phyloP scores from a whole-genome alignment of 495 filamentous ascomycete genomes.

The Neurospora sp. region DNA sequence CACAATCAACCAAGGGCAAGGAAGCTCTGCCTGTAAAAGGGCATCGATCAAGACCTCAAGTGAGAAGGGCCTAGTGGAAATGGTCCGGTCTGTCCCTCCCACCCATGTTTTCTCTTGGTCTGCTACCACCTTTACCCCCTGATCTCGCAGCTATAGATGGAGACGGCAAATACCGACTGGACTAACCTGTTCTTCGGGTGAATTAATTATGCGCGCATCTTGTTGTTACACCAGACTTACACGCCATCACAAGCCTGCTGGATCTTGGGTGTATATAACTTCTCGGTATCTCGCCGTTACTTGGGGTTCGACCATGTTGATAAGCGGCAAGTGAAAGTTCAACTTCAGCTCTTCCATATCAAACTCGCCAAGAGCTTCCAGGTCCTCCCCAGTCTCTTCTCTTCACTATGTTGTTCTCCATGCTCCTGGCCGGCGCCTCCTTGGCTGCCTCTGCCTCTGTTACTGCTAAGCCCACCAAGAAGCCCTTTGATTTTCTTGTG shows the following conservation, averaged over 20 bases:
- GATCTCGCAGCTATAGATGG: not conserved
- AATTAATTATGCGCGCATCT: not conserved
- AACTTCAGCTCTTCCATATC: not conserved
- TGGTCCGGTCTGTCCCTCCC: not conserved
- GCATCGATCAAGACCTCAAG: not conserved
- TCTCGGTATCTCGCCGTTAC: not conserved
- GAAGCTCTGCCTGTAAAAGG: not conserved
- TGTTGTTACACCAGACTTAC: not conserved
- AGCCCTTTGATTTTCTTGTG: conserved; percentile 22
- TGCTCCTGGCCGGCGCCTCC: conserved; percentile 16
- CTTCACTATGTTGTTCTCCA: conserved; percentile 14
- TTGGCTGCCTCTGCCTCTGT: conserved; percentile 3
- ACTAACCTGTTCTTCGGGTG: not conserved
- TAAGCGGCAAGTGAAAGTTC: not conserved
- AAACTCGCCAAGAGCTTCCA: not conserved
- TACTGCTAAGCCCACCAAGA: not conserved
- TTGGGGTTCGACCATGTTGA: not conserved
- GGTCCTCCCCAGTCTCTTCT: not conserved
- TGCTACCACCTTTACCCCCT: not conserved
- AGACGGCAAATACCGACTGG: not conserved
- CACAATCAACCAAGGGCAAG: not conserved
- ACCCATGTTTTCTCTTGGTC: not conserved
- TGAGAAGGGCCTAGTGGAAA: not conserved
- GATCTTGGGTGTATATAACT: not conserved
- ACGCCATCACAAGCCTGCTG: not conserved